Base-by-base conservation (phyloP, 345 rosid genomes). In the Eucalyptus polybractea region DNA sequence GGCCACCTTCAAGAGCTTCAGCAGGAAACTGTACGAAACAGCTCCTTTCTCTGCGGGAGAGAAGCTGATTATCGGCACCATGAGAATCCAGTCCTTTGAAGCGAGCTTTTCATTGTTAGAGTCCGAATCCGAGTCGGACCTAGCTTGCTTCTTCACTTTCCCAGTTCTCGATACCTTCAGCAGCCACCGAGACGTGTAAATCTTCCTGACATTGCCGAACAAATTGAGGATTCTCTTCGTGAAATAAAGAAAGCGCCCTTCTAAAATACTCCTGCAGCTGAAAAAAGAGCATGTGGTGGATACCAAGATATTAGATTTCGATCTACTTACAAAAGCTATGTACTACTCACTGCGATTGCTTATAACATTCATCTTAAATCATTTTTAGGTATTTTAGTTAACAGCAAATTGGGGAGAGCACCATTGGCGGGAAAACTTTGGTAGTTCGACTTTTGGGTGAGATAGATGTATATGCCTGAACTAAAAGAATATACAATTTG, bases 111-210 rank as follows among this genome's bases (percentile, higher is more conserved):
- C 91, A 10, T 87, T 90, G 7, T 95, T 97, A 7, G 99, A 97
- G 89, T 95, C 97, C 8, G 96, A 94, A 60, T 90, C 97, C 4
- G 94, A 93, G 22, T 87, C 90, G 19, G 60, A 56, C 5, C 8
- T 21, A 31, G 33, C 90, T 90, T 89, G 92, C 85, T 92, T 92
- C 14, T 89, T 92, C 62, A 86, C 89, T 72, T 90, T 91, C 88
- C 90, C 88, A 89, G 93, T 87, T 93, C 94, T 93, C 47, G 95
- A 93, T 58, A 96, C 91, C 29, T 93, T 90, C 19, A 97, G 99
- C 51, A 97, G 95, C 99, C 97, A 97, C 90, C 95, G 90, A 87
- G 98, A 94, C 8, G 97, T 96, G 90, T 97, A 96, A 44, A 96
- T 92, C 92, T 37, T 93, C 92, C 96, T 93, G 10, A 96, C 98